Evolutionary conservation across 176 grass and related monocot genomes (phyloP), one percentile per base, ranked within the genome.

Genomic region (Cenchrus purpureus): DNA sequence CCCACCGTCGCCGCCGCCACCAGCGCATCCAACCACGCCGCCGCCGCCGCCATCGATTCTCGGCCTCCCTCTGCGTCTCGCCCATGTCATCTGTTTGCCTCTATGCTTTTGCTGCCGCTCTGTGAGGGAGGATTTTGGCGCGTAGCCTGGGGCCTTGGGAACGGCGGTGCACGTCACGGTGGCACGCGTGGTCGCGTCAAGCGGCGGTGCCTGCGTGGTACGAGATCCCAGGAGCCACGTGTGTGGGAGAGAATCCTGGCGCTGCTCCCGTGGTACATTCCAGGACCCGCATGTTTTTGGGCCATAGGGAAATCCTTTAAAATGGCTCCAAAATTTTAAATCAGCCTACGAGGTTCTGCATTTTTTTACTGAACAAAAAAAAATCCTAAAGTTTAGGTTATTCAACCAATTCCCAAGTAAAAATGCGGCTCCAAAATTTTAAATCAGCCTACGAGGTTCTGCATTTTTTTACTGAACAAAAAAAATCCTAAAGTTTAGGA

Each of bases 141-240:
- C 37, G 68, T 79, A 55, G 81, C 19, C 50, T 1, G 77, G 32
- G 16, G 72, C 64, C 12, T 55, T 4, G 66, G 64, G 12, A 52
- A 43, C 1, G 19, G 32, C 4, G 7, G 58, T 43, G 19, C 43
- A 72, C 76, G 56, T 7, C 66, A 28, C 5, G 43, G 71, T 3
- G 28, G 72, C 79, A 77, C 86, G 56, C 86, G 79, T 88, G 73
- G 52, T 61, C 44, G 45, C 63, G 72, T 60, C 63, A 53, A 8
- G 20, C 31, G 6, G 19, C 5, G 14, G 9, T n/a, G 73, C 45
- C 63, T 62, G 44, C 80, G 79, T 78, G 71, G 32, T 68, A 14
- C 25, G 29, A 60, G 45, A 43, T 6, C 15, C 20, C n/a, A 51
- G n/a, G 20, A 3, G 55, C 73, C 79, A 88, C 80, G 86, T 69